A percentile compares a stretch with the other conserved stretches of the same genome.
phyloP scores from a whole-genome alignment of 108 stramenopile species.

The Pseudonitzschia delicatissima region DNA sequence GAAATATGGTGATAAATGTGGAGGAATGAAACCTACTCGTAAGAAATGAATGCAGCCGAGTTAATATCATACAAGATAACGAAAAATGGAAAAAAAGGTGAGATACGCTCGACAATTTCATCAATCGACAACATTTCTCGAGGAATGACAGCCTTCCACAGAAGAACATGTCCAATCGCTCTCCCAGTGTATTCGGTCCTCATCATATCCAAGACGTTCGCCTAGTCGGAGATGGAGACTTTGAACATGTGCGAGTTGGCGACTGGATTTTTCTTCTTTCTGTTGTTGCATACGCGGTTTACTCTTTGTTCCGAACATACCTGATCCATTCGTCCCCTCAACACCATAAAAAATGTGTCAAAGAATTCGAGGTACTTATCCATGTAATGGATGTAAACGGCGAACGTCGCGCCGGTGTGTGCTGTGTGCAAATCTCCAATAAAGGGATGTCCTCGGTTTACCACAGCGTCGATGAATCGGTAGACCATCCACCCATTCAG shows the following conservation, averaged over 20 bases:
- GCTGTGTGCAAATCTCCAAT: slow-evolving; percentile 67
- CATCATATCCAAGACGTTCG: background rate
- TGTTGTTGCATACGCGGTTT: no score
- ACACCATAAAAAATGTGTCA: slow-evolving; percentile 98
- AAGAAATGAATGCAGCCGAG: background rate
- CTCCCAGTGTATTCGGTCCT: background rate
- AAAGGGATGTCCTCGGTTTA: slow-evolving; percentile 74
- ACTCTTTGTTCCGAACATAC: no score
- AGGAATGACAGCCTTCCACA: background rate
- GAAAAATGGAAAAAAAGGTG: background rate
- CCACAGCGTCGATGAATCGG: slow-evolving; percentile 61
- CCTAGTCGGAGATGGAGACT: no score
- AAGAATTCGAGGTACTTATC: slow-evolving; percentile 97
- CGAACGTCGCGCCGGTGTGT: slow-evolving; percentile 59
- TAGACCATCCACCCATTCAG: slow-evolving; percentile 97
- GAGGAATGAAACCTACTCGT: slow-evolving; percentile 92
- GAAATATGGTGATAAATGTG: slow-evolving; percentile 98
- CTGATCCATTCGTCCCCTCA: slow-evolving; percentile 88
- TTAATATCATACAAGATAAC: background rate
- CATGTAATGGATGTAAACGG: slow-evolving; percentile 97
- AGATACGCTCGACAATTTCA: no score
- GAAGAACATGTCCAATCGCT: background rate
- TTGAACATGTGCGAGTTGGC: no score
- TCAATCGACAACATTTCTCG: no score
- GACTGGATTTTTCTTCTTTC: no score